Evolutionary conservation across 352 stramenopile species (phyloP).

Genomic region (Phytophthora rubi): DNA sequence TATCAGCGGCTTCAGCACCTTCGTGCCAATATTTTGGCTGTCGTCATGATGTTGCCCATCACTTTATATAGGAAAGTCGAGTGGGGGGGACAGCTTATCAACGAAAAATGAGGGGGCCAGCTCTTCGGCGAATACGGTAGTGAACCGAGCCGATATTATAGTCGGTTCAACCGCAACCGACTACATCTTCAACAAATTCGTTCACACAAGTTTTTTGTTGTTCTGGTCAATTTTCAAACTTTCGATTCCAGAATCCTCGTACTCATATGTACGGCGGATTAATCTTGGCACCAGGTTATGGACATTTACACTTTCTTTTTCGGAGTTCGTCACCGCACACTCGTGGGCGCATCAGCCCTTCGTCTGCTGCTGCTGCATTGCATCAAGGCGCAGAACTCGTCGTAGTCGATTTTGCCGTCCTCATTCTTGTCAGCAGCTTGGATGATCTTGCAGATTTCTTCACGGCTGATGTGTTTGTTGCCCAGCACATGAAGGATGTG

Average conservation of each 20-base stretch:
- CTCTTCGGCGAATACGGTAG: no score
- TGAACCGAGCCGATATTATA: no score
- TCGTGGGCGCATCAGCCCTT: slow-evolving; percentile 5
- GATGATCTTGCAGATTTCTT: slow-evolving; percentile 70
- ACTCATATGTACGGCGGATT: not conserved
- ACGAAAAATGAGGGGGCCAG: no score
- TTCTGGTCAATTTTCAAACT: not conserved
- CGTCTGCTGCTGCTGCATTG: slow-evolving; percentile 51
- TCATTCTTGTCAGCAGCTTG: slow-evolving; percentile 79
- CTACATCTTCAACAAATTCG: no score
- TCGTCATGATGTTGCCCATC: no score
- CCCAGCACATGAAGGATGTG: slow-evolving; percentile 69
- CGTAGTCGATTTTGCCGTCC: slow-evolving; percentile 88
- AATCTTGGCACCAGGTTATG: not conserved
- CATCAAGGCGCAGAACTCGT: slow-evolving; percentile 84
- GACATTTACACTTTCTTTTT: not conserved
- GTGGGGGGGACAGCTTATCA: no score
- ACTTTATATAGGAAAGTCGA: no score
- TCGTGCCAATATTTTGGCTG: slow-evolving; percentile 75
- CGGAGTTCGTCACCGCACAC: not conserved
- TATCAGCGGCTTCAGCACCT: slow-evolving; percentile 79
- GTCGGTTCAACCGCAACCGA: no score
- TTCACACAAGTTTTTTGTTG: no score
- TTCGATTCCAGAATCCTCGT: not conserved
- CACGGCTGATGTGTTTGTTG: slow-evolving; percentile 51